These are phyloP conservation scores for Diaporthe eres DNA, from an alignment of 2,329 filamentous ascomycete genomes.

Conservation along the genomic window DNA sequence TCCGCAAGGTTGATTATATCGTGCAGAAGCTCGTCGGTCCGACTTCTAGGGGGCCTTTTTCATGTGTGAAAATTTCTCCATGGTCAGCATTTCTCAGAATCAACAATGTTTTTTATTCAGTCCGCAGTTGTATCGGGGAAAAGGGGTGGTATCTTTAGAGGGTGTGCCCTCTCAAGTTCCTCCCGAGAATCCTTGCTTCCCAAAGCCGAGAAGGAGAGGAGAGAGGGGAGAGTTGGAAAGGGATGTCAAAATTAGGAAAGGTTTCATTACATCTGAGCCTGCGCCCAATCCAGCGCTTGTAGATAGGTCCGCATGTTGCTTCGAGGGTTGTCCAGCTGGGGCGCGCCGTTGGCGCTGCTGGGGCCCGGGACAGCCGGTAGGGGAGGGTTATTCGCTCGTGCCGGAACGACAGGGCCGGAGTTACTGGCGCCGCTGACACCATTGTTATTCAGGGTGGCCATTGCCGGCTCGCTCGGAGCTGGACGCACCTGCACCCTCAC, in stretches of 20 bases:
- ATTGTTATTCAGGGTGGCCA: slow-evolving; percentile 34
- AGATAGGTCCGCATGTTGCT: slow-evolving; percentile 40
- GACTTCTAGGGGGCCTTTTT: slow-evolving; percentile 47
- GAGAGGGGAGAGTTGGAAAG: not conserved
- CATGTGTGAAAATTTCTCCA: not conserved
- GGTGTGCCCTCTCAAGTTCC: not conserved
- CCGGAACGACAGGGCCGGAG: slow-evolving; percentile 17
- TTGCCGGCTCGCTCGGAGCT: slow-evolving; percentile 39
- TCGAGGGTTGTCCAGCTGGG: slow-evolving; percentile 32
- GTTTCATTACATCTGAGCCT: slow-evolving; percentile 37
- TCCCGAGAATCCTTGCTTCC: not conserved
- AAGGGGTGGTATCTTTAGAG: not conserved
- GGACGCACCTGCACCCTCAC: slow-evolving; percentile 67
- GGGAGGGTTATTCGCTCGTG: slow-evolving; percentile 11
- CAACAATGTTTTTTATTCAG: not conserved
- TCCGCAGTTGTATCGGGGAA: not conserved
- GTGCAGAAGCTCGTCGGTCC: slow-evolving; percentile 52
- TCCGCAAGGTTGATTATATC: slow-evolving; percentile 59
- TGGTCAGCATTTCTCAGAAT: slow-evolving; percentile 11
- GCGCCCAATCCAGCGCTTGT: slow-evolving; percentile 41
- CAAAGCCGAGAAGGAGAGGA: not conserved
- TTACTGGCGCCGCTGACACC: slow-evolving; percentile 21
- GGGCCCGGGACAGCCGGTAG: slow-evolving; percentile 28
- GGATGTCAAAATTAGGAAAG: not conserved
- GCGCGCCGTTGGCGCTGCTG: slow-evolving; percentile 19